These are phyloP conservation scores for Maudiozyma pseudohumilis DNA, from an alignment of 805 yeast species.

Conservation along the genomic window DNA sequence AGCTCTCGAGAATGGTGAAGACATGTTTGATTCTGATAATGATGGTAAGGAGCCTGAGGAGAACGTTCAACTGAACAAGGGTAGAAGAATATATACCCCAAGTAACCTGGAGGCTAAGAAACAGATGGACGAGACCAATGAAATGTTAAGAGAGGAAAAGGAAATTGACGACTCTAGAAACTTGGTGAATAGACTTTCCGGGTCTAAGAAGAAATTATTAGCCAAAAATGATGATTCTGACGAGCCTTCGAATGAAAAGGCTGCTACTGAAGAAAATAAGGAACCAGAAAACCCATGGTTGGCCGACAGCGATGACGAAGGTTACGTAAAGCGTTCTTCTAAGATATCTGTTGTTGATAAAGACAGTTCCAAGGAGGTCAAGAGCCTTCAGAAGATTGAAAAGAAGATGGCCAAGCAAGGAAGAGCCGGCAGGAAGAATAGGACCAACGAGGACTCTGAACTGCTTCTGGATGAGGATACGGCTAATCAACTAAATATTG, in stretches of 20 bases:
- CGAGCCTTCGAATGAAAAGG: conserved; percentile 1
- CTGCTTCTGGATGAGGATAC: conserved; percentile 34
- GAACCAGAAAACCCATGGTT: conserved; percentile 46
- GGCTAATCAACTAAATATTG: conserved; percentile 41
- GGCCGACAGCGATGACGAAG: conserved; percentile 25
- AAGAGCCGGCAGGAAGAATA: conserved; percentile 12
- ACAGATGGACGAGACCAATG: conserved; percentile 30
- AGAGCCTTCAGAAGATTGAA: conserved; percentile 37
- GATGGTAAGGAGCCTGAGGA: conserved; percentile 30
- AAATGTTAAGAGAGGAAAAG: conserved; percentile 35
- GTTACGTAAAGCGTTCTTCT: conserved; percentile 32
- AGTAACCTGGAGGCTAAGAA: conserved; percentile 23
- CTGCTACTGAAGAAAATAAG: conserved; percentile 2
- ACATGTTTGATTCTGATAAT: conserved; percentile 24
- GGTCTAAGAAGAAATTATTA: conserved; percentile 4
- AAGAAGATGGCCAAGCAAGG: conserved; percentile 21
- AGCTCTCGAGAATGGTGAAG: conserved; percentile 39
- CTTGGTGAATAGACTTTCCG: conserved; percentile 34
- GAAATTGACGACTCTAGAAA: conserved; percentile 42
- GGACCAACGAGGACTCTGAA: conserved; percentile 32
- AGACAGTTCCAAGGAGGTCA: conserved; percentile 40
- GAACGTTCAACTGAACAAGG: conserved; percentile 50
- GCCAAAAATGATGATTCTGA: conserved; percentile 6
- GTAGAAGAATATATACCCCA: conserved; percentile 77
- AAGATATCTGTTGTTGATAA: conserved; percentile 41